Evolutionary conservation across 2,329 filamentous ascomycete species (phyloP).

Genomic region (Diaporthe citriasiana): DNA sequence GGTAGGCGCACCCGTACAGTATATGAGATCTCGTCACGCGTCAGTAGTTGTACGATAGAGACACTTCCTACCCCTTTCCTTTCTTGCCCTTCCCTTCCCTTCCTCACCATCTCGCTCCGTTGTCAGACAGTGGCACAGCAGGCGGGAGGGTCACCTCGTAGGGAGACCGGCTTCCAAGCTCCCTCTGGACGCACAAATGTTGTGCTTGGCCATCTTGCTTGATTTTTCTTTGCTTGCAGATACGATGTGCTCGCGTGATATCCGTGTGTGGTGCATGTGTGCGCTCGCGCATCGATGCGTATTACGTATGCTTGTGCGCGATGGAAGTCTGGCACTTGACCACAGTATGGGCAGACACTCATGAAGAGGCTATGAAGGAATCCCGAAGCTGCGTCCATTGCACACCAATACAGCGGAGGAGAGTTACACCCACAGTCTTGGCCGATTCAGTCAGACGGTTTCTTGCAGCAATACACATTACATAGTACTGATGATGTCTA

Average conservation of each 20-base stretch:
- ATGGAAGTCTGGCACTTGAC: not conserved
- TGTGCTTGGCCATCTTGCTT: conserved; percentile 35
- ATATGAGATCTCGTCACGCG: conserved; percentile 47
- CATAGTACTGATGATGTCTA: not conserved
- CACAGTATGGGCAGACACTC: not conserved
- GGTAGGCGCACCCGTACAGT: conserved; percentile 47
- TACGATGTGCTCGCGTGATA: conserved; percentile 26
- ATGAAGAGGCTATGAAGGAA: not conserved
- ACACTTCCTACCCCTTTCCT: not conserved
- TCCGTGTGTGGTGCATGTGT: conserved; percentile 7
- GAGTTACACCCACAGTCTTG: not conserved
- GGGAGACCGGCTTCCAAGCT: not conserved
- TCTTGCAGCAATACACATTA: conserved; percentile 25
- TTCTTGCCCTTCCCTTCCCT: not conserved
- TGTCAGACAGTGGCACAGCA: conserved; percentile 34
- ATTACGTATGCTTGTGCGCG: not conserved
- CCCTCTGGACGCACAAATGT: conserved; percentile 17
- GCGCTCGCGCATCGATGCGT: not conserved
- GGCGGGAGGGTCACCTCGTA: conserved; percentile 19
- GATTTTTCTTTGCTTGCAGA: conserved; percentile 25
- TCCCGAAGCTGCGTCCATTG: not conserved
- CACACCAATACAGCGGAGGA: not conserved
- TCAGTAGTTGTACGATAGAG: conserved; percentile 8
- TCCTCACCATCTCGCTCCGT: not conserved
- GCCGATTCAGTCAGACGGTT: not conserved